Evolutionary conservation across 345 rosid genomes (phyloP).

Genomic region (Erysimum cheiranthoides): DNA sequence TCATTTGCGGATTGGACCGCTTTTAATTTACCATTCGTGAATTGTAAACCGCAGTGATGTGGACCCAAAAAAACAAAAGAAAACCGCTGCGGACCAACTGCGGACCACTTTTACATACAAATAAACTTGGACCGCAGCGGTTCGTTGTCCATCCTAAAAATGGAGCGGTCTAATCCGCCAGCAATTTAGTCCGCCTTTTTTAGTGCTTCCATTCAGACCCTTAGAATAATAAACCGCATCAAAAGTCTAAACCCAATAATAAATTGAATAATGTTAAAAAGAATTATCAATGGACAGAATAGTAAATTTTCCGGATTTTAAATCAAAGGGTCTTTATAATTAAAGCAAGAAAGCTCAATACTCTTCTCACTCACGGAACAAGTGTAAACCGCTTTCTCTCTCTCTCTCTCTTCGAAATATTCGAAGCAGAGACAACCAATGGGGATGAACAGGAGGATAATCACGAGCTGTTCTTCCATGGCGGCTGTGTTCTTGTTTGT

Average conservation of each 20-base stretch:
- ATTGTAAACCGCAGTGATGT: too few relatives aligned
- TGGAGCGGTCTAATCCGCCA: too few relatives aligned
- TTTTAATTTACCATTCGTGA: too few relatives aligned
- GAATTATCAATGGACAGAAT: constrained; percentile 22
- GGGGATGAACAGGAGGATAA: constrained; percentile 18
- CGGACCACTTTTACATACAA: too few relatives aligned
- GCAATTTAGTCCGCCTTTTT: too few relatives aligned
- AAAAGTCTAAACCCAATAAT: constrained; percentile 21
- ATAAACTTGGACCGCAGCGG: too few relatives aligned
- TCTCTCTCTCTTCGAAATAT: constrained; percentile 29
- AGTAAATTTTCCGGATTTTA: constrained; percentile 22
- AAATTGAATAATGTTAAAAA: neutral
- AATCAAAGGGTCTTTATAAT: neutral
- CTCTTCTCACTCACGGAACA: constrained; percentile 38
- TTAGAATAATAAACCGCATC: constrained; percentile 1
- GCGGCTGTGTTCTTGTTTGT: constrained; percentile 44
- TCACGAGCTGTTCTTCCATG: constrained; percentile 45
- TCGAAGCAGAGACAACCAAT: constrained; percentile 45
- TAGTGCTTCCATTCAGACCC: too few relatives aligned
- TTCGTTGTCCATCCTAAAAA: too few relatives aligned
- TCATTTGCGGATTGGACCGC: too few relatives aligned
- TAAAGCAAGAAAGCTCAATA: constrained; percentile 33
- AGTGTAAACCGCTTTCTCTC: constrained; percentile 37
- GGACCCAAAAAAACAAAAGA: too few relatives aligned
- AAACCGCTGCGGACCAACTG: too few relatives aligned